These are phyloP conservation scores for Talaromyces ruber DNA, from an alignment of 495 filamentous ascomycete genomes.

Conservation along the genomic window DNA sequence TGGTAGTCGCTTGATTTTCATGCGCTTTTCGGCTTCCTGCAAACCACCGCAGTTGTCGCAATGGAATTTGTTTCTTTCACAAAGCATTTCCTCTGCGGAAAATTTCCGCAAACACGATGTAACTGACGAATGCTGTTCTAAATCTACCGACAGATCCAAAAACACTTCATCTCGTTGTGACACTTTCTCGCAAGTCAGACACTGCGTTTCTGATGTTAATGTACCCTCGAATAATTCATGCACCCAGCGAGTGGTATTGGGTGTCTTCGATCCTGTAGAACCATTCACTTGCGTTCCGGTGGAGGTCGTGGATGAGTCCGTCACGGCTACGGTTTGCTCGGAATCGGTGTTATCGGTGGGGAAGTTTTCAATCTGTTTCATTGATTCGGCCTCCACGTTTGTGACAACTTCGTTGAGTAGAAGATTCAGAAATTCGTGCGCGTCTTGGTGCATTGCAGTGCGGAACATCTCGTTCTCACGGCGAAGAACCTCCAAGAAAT, in stretches of 20 bases:
- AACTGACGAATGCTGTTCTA: conserved; percentile 92
- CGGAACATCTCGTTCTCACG: conserved; percentile 97
- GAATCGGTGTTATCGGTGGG: conserved; percentile 27
- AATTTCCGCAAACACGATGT: conserved; percentile 93
- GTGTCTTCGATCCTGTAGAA: conserved; percentile 37
- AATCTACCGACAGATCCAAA: conserved; percentile 88
- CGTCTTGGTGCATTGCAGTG: conserved; percentile 94
- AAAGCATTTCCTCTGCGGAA: conserved; percentile 97
- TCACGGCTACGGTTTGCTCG: conserved; percentile 16
- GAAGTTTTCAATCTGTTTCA: conserved; percentile 38
- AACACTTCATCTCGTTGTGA: conserved; percentile 95
- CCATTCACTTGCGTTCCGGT: conserved; percentile 34
- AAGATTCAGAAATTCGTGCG: conserved; percentile 92
- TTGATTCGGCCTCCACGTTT: conserved; percentile 79
- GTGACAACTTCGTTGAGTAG: conserved; percentile 94
- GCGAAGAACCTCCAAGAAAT: conserved; percentile 88
- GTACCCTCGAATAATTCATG: conserved; percentile 96
- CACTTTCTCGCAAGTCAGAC: conserved; percentile 90
- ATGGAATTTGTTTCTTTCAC: conserved; percentile 96
- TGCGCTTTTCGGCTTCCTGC: conserved; percentile 96
- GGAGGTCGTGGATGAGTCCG: conserved; percentile 19
- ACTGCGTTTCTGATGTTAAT: conserved; percentile 92
- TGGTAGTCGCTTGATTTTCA: conserved; percentile 96
- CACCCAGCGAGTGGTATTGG: conserved; percentile 73
- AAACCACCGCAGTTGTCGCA: conserved; percentile 95